A percentile compares a stretch with the other conserved stretches of the same genome.
These are phyloP conservation scores for Candida tetrigidarum DNA, from an alignment of 1,139 yeast species.

Conservation along the genomic window DNA sequence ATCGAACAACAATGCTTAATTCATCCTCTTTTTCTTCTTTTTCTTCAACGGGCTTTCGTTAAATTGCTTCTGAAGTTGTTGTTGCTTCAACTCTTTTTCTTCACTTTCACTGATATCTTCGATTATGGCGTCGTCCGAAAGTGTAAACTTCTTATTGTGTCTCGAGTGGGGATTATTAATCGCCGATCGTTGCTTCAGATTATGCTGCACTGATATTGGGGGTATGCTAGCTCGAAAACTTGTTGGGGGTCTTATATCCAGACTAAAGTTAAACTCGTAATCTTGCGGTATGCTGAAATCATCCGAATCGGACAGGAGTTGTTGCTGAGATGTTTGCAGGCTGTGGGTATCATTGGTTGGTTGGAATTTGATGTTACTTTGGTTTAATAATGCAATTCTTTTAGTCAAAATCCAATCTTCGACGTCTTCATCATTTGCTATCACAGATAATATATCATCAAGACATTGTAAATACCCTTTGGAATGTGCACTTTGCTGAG, in stretches of 20 bases:
- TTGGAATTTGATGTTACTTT: slow-evolving; percentile 1
- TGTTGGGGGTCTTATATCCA: slow-evolving; percentile 33
- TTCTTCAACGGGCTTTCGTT: slow-evolving; percentile 16
- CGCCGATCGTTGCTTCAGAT: slow-evolving; percentile 19
- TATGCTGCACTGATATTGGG: slow-evolving; percentile 46
- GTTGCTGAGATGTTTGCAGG: neutral
- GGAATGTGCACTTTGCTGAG: slow-evolving; percentile 44
- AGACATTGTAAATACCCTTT: slow-evolving; percentile 63
- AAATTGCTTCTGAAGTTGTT: slow-evolving; percentile 7
- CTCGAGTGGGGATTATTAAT: slow-evolving; percentile 8
- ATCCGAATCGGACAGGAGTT: slow-evolving; percentile 7
- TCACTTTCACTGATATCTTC: slow-evolving; percentile 15
- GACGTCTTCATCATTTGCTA: slow-evolving; percentile 51
- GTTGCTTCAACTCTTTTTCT: slow-evolving; percentile 7
- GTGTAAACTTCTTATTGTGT: slow-evolving; percentile 10
- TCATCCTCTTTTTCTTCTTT: no score
- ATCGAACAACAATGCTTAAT: no score
- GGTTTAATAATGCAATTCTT: slow-evolving; percentile 47
- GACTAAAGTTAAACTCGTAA: slow-evolving; percentile 39
- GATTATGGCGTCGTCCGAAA: slow-evolving; percentile 12
- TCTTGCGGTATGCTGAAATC: slow-evolving; percentile 32
- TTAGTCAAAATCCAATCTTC: slow-evolving; percentile 58
- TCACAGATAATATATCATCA: slow-evolving; percentile 54
- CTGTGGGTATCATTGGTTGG: neutral
- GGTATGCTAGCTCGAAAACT: slow-evolving; percentile 51